These are phyloP conservation scores for Phytophthora pistaciae DNA, from an alignment of 352 stramenopile species.

Conservation along the genomic window DNA sequence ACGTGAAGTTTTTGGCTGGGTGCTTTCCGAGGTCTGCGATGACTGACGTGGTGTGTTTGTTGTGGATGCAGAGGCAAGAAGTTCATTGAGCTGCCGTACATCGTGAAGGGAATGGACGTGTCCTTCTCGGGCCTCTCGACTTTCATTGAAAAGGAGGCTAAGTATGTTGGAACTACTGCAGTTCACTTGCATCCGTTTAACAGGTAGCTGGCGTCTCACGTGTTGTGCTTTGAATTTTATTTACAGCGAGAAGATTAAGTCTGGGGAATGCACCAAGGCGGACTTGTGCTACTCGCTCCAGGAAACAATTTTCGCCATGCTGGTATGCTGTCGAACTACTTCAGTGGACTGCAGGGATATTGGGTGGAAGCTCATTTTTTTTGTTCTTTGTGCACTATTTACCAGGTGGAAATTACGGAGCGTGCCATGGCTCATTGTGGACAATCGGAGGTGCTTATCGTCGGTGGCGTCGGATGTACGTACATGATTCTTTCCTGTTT, in stretches of 20 bases:
- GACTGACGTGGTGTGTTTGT: not conserved
- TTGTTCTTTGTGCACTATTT: not conserved
- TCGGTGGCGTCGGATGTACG: conserved; percentile 99
- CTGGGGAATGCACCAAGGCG: conserved; percentile 92
- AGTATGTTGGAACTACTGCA: conserved; percentile 42
- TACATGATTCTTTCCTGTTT: conserved; percentile 5
- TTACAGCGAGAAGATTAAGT: conserved; percentile 77
- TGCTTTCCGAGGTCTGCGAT: not conserved
- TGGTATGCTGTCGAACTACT: conserved; percentile 60
- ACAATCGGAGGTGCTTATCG: conserved; percentile 97
- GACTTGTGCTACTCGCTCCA: conserved; percentile 99
- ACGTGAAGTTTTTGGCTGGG: conserved; percentile 14
- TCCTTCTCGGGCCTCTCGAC: conserved; percentile 98
- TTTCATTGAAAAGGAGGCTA: conserved; percentile 95
- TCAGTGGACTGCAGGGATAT: not conserved
- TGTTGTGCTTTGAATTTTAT: not conserved
- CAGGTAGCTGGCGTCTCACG: not conserved
- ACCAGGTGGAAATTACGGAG: conserved; percentile 98
- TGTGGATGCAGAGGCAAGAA: conserved; percentile 68
- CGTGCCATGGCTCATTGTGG: conserved; percentile 99
- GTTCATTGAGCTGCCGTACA: conserved; percentile 98
- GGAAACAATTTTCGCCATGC: conserved; percentile 99
- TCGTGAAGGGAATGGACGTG: conserved; percentile 99
- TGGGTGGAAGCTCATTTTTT: not conserved
- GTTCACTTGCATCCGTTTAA: not conserved